Conservation (phyloP, 2,329 filamentous ascomycete genomes). For the Botryotinia convoluta region DNA sequence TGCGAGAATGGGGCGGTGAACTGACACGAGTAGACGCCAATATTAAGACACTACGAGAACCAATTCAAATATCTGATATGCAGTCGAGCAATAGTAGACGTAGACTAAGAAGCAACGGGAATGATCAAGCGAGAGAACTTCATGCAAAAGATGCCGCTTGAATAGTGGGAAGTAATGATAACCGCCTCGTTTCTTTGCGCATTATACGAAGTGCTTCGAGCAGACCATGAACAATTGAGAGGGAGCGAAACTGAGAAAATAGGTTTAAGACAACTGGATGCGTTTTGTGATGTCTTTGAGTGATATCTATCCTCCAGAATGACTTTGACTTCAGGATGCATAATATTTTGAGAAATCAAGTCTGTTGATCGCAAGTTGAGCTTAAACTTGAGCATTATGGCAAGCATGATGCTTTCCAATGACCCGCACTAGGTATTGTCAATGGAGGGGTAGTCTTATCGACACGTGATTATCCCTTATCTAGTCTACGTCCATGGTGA, state of each 20-base stretch:
- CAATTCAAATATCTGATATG: neutral
- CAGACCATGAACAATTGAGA: neutral
- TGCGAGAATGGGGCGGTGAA: neutral
- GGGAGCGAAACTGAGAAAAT: neutral
- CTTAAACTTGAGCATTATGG: neutral
- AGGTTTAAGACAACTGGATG: neutral
- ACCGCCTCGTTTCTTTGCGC: neutral
- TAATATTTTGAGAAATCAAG: neutral
- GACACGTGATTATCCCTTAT: neutral
- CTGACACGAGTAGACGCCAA: neutral
- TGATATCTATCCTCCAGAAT: neutral
- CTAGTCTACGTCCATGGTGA: neutral
- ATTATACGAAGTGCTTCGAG: neutral
- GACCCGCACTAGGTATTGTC: neutral
- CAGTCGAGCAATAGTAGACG: neutral
- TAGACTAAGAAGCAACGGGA: neutral
- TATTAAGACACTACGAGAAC: neutral
- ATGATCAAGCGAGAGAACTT: neutral
- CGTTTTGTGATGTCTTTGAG: neutral
- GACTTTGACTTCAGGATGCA: neutral
- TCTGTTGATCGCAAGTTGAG: neutral
- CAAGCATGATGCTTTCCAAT: neutral
- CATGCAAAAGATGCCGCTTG: neutral
- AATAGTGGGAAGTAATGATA: neutral
- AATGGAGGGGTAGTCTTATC: constrained; percentile 6